Evolutionary conservation across 2,329 filamentous ascomycete species (phyloP), one percentile per base, ranked within the genome.

Genomic region (Sporothrix humicola): DNA sequence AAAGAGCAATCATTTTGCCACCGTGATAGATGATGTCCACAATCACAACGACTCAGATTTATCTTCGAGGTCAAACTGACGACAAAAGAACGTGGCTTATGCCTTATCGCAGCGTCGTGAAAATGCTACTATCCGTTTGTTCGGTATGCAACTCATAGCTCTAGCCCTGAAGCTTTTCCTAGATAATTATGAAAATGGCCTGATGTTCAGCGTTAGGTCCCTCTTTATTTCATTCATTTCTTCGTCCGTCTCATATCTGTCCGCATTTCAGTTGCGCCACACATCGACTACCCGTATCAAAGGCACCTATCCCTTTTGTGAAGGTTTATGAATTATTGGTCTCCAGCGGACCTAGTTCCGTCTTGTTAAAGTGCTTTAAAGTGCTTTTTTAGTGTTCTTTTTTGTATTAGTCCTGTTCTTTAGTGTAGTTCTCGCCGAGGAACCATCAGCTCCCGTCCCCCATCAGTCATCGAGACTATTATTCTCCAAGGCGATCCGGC

Each of bases 71-170:
- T 48, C 61, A 66, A 7, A 23, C 9, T 13, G 52, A 56, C 20
- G 52, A 20, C 31, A 23, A 20, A 56, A 56, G 23, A 56, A 23
- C 52, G 10, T 12, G 42, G 10, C 17, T 12, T 17, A 31, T 17
- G 31, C 42, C 58, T 63, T 63, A 63, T 63, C 58, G 58, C 58
- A 7, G 10, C 17, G 15, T 63, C 8, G 31, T 44, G 15, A 20
- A 63, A 12, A 63, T 63, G 58, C 58, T 63, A 20, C 31, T 44
- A 44, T 63, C 58, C 31, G 58, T 63, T 44, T n/a, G 58, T 37
- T 42, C 58, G 58, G 58, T 44, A 63, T 42, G 26, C 56, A 58
- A 58, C 58, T 61, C 8, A n/a, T 42, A 15, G 7, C 23, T 26
- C 23, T 26, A 26, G 23, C 23, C 23, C 3, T 26, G 23, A 26